A percentile compares a stretch with the other conserved stretches of the same genome.
Evolutionary conservation across 352 stramenopile species (phyloP).

Genomic region (Phytophthora colocasiae): DNA sequence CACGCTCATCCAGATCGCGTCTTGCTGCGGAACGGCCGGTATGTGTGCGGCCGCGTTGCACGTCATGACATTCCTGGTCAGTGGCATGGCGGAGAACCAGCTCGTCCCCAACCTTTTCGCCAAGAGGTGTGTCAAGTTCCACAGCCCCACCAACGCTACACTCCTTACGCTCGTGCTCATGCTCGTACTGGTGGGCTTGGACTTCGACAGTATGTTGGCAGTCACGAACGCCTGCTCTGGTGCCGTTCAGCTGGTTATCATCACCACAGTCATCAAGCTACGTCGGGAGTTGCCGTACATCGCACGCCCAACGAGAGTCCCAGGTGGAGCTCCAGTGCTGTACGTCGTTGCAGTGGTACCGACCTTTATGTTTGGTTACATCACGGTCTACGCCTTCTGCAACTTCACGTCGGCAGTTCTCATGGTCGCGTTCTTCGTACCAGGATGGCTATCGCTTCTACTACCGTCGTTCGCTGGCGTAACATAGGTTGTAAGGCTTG

Average conservation of each 20-base stretch:
- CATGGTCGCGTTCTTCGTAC: conserved; percentile 45
- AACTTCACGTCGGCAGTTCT: conserved; percentile 37
- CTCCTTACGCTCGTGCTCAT: conserved; percentile 45
- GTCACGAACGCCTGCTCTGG: conserved; percentile 94
- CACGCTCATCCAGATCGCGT: conserved; percentile 79
- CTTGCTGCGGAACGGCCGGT: conserved; percentile 81
- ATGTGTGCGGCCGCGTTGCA: conserved; percentile 93
- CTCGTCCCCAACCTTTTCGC: conserved; percentile 85
- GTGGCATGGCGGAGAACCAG: conserved; percentile 77
- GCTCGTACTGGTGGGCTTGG: conserved; percentile 53
- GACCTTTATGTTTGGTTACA: conserved; percentile 53
- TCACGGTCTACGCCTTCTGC: conserved; percentile 55
- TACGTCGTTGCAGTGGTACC: conserved; percentile 44
- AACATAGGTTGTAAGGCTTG: neutral
- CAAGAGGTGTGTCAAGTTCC: conserved; percentile 44
- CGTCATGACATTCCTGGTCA: conserved; percentile 89
- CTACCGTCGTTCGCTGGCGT: conserved; percentile 31
- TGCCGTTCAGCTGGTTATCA: conserved; percentile 88
- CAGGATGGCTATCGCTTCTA: conserved; percentile 39
- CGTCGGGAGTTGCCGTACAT: conserved; percentile 77
- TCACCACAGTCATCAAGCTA: conserved; percentile 90
- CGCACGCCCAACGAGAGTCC: conserved; percentile 63
- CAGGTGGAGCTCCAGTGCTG: conserved; percentile 50
- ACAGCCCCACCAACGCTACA: conserved; percentile 48
- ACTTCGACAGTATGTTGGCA: conserved; percentile 79